Evolutionary conservation across 495 filamentous ascomycete genomes (phyloP), one percentile per base, ranked within the genome.

Genomic region (Trypethelium eluteriae): DNA sequence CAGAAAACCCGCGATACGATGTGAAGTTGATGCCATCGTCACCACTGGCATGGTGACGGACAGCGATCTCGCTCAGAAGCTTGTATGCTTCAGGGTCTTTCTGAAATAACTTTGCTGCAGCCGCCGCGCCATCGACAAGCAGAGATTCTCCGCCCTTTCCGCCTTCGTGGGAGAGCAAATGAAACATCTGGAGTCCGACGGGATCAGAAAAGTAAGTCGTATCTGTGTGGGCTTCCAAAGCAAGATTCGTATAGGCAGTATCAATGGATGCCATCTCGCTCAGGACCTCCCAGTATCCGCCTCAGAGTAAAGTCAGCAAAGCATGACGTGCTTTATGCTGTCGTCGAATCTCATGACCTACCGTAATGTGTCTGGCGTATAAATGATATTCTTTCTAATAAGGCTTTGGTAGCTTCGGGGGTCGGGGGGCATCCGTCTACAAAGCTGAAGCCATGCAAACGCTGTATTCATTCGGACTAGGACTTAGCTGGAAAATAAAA

Each of bases 131-230:
- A 74, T 98, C 93, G 1, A 96, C 87, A 5, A 98, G 81, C 2
- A 91, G 75, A 12, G 86, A 91, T 62, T 83, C 77, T 0, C 93
- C 93, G 10, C 93, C 87, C 3, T 75, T 68, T 1, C 83, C 86
- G 10, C 81, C 79, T 34, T 78, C 82, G 74, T 98, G 93, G 2
- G 88, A 90, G 11, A 98, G 83, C 3, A 96, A 79, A 69, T 98
- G 93, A 74, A 98, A 94, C 4, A 92, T 81, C 71, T 98, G 93
- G 16, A 98, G 83, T 36, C 93, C 90, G 11, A 89, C 86, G 0
- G 93, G 93, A 56, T 96, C 92, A 12, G 85, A 88, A 76, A 96
- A 97, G 75, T 98, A 98, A 44, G 92, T 95, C 34, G 84, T 96
- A 76, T 98, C 93, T 3, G 93, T 97, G 73, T 98, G 93, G 7